Base-by-base conservation (phyloP, 2,329 filamentous ascomycete species). In the Reticulascus tulasneorum region DNA sequence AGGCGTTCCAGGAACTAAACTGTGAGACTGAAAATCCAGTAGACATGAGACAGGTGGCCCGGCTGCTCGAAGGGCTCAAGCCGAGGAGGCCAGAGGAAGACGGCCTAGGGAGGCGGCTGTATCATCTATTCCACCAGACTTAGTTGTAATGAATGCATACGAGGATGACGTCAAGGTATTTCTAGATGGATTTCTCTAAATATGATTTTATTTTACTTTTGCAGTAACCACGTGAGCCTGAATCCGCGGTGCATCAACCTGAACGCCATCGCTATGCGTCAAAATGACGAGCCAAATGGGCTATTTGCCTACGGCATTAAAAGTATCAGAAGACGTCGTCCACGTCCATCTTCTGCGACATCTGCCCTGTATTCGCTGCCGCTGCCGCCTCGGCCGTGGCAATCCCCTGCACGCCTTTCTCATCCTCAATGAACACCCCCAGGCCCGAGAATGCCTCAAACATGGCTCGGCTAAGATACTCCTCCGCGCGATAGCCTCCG, bases 381-480 rank as follows among this genome's bases (percentile, higher is more conserved):
- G 64, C 60, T 18, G 52, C 57, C 2, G 64, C 59, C 1, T 47
- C 61, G 5, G 55, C 50, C 1, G 55, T 56, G 6, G 60, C 44
- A 8, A 62, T 53, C 7, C 54, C 56, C 28, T 67, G 63, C 3
- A 49, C 53, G 3, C 54, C 49, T 60, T 76, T 77, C 54, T 94
- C 90, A 29, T 96, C 88, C 23, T 77, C 83, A 26, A 98, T 70
- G 50, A 94, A 94, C 26, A 94, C 86, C 1, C 86, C 88, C 42
- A 98, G 60, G 0, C 94, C 93, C 0, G 86, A 80, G 62, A 96
- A 97, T 0, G 91, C 89, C 55, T 96, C 90, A 42, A 87, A 85
- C 55, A 98, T 66, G 17, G 86, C 82, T 17, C 90, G 73, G 7
- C 80, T 72, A 51, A 88, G 86, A 55, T 93, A 97, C 55, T 95